Evolutionary conservation across 495 filamentous ascomycete species (phyloP), one percentile per base, ranked within the genome.

Genomic region (Physcia stellaris): DNA sequence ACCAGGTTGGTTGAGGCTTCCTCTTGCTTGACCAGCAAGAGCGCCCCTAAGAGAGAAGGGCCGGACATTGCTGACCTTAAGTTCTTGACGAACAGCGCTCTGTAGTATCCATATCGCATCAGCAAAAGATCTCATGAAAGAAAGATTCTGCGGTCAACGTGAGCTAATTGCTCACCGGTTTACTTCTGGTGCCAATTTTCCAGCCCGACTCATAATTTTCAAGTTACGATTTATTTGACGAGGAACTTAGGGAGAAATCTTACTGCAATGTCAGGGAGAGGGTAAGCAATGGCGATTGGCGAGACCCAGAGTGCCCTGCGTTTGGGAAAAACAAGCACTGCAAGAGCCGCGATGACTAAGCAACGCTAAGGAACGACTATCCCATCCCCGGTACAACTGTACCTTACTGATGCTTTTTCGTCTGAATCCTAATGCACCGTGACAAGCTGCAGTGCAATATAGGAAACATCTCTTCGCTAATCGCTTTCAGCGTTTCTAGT

Each of bases 61-160:
- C 19, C 18, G 3, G n/a, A 22, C 20, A 46, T n/a, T 12, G 54
- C 79, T 46, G 58, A 87, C 84, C 81, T 90, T 64, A 94, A 70
- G 72, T 94, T 94, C 80, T 94, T 94, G 52, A 92, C 86, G 75
- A 92, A 94, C 61, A 94, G 80, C 78, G 86, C 86, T 73, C 86
- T 88, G 56, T 46, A 58, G 2, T 11, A 37, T 43, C 21, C 41
- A 40, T 29, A 39, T 35, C 39, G 45, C 39, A 22, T 34, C 35
- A 19, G 34, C 50, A 27, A 19, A 24, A 12, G 20, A 36, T 10
- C 24, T 29, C 28, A 21, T 13, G 27, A 35, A 24, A 19, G 9
- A 22, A 15, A 30, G 27, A 35, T 4, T 11, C 20, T 23, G 22
- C 13, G 31, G 27, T 28, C 10, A 35, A 31, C 35, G n/a, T 15